phyloP scores from a whole-genome alignment of 2,329 filamentous ascomycete genomes.

The Alternaria longipes region DNA sequence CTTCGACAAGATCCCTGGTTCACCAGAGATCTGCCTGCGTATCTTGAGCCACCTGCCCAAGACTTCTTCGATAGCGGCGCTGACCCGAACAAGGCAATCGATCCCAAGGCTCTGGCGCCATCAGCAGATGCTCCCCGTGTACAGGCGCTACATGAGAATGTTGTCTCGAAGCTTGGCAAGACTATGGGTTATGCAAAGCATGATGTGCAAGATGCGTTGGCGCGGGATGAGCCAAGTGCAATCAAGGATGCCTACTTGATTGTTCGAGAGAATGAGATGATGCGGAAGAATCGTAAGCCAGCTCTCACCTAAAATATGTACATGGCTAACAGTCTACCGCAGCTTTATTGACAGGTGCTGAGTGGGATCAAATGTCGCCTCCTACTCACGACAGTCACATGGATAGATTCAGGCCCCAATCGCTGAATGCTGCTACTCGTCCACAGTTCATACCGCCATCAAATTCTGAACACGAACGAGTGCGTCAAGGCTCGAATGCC shows the following conservation, averaged over 20 bases:
- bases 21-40: slow-evolving; percentile 81
- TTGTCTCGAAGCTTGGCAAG: slow-evolving; percentile 94
- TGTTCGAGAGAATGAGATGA: slow-evolving; percentile 95
- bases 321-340: slow-evolving; percentile 25
- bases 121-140: slow-evolving; percentile 76
- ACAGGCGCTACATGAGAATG: slow-evolving; percentile 88
- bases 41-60: slow-evolving; percentile 86
- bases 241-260: slow-evolving; percentile 99
- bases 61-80: slow-evolving; percentile 95
- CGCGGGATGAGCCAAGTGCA: slow-evolving; percentile 90
- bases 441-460: slow-evolving; percentile 42
- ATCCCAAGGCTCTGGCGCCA: slow-evolving; percentile 81
- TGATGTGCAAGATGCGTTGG: slow-evolving; percentile 93
- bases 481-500: slow-evolving; percentile 56
- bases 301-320: background rate
- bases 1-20: slow-evolving; percentile 97
- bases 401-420: slow-evolving; percentile 44
- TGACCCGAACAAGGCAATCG: slow-evolving; percentile 90
- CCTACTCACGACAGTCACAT: slow-evolving; percentile 59
- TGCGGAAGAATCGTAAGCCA: slow-evolving; percentile 88
- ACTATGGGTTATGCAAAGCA: slow-evolving; percentile 97
- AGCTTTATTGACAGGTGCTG: slow-evolving; percentile 65
- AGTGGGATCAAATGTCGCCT: slow-evolving; percentile 65
- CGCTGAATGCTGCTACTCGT: slow-evolving; percentile 43
- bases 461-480: slow-evolving; percentile 49